Conservation (phyloP, 352 stramenopile genomes). For the Phytophthora nicotianae region DNA sequence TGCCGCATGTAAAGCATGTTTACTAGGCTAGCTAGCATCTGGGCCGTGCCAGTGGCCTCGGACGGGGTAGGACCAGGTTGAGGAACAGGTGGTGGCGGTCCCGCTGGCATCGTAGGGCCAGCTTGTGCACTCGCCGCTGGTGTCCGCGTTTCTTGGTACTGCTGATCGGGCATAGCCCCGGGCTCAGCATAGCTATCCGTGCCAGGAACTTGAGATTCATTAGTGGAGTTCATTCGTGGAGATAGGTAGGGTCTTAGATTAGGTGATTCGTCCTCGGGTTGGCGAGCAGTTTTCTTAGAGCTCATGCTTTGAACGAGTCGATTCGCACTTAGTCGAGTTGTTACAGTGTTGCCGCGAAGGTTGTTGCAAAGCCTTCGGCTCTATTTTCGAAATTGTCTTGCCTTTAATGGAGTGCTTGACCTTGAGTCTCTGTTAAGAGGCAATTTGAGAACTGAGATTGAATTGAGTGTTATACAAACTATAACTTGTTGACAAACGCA, state of each 20-base stretch:
- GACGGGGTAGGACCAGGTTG: not conserved
- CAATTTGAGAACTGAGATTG: constrained; percentile 7
- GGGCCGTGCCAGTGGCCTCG: not conserved
- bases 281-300: constrained; percentile 7
- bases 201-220: not conserved
- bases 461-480: not conserved
- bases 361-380: constrained; percentile 10
- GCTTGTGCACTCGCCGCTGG: not conserved
- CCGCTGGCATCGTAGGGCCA: not conserved
- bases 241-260: constrained; percentile 9
- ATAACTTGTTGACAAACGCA: too few species aligned
- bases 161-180: not conserved
- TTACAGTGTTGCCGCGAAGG: constrained; percentile 10
- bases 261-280: constrained; percentile 9
- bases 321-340: constrained; percentile 10
- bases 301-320: constrained; percentile 1
- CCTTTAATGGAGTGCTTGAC: constrained; percentile 1
- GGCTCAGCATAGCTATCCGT: not conserved
- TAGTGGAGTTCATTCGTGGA: not conserved
- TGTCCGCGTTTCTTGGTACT: not conserved
- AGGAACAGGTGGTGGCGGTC: not conserved
- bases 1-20: constrained; percentile 8
- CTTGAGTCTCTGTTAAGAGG: constrained; percentile 1
- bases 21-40: not conserved
- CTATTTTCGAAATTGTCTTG: constrained; percentile 19